A percentile compares a stretch with the other conserved stretches of the same genome.
These are phyloP conservation scores for Epichloe uncinata DNA, from an alignment of 2,329 filamentous ascomycete genomes.

Conservation along the genomic window DNA sequence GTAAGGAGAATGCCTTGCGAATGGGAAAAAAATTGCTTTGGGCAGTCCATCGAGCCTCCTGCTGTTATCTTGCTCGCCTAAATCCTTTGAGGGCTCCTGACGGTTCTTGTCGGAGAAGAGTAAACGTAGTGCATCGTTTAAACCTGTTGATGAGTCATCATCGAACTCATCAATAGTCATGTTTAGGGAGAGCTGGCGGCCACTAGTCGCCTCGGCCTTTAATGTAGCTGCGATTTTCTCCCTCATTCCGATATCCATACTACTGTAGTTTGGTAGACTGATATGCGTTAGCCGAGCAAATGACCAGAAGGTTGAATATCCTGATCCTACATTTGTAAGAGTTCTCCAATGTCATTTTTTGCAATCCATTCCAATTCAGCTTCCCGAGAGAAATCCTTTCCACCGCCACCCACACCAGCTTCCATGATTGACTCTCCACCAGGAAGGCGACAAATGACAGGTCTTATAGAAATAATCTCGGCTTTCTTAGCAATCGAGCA, in stretches of 20 bases:
- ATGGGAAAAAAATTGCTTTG: slow-evolving; percentile 53
- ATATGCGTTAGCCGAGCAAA: neutral
- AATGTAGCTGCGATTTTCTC: slow-evolving; percentile 7
- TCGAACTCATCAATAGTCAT: slow-evolving; percentile 10
- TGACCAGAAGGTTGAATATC: too few species aligned
- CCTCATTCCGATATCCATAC: slow-evolving; percentile 3
- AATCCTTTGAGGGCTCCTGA: neutral
- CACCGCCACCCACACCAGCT: slow-evolving; percentile 64
- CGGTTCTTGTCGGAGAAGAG: slow-evolving; percentile 2
- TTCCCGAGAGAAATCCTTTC: slow-evolving; percentile 56
- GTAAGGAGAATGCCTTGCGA: slow-evolving; percentile 82
- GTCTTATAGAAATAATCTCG: slow-evolving; percentile 60
- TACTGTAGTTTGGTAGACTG: slow-evolving; percentile 10
- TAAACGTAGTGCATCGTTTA: neutral
- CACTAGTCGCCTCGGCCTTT: slow-evolving; percentile 8
- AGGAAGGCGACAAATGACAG: slow-evolving; percentile 54
- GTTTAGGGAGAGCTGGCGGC: slow-evolving; percentile 15
- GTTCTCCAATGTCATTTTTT: slow-evolving; percentile 36
- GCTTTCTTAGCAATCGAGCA: slow-evolving; percentile 36
- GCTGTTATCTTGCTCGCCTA: neutral
- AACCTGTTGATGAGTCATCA: slow-evolving; percentile 7
- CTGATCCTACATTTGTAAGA: slow-evolving; percentile 25
- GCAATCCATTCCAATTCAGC: slow-evolving; percentile 50
- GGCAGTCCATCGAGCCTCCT: slow-evolving; percentile 18
- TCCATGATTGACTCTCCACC: slow-evolving; percentile 55